phyloP scores from a whole-genome alignment of 2,329 filamentous ascomycete species.

The Diaporthe sp. region DNA sequence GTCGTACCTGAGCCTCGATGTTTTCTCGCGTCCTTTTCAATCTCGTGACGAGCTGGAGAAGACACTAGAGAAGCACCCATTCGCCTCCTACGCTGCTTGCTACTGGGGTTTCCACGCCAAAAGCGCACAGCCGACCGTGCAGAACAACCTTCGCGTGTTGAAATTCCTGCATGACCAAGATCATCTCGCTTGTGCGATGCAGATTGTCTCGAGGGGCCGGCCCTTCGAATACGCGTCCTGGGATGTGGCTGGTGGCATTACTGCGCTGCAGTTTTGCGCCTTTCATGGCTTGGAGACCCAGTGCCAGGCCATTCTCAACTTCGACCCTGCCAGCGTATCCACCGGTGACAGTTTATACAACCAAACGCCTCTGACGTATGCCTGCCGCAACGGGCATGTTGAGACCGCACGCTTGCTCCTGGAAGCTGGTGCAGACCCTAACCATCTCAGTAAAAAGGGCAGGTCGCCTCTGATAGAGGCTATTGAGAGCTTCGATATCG shows the following conservation, averaged over 20 bases:
- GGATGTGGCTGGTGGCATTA: background rate
- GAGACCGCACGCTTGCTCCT: background rate
- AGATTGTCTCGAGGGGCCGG: background rate
- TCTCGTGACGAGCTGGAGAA: background rate
- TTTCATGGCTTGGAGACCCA: background rate
- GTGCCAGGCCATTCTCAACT: background rate
- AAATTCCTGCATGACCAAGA: background rate
- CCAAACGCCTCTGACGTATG: background rate
- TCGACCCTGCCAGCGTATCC: background rate
- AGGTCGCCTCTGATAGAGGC: background rate
- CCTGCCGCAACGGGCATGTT: background rate
- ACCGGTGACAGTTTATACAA: background rate
- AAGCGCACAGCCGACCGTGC: background rate
- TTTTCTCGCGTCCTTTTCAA: background rate
- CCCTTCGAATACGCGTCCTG: background rate
- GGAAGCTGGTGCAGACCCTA: background rate
- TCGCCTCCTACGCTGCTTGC: background rate
- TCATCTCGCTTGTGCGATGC: background rate
- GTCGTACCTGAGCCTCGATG: background rate
- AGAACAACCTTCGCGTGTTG: background rate
- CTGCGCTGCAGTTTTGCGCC: background rate
- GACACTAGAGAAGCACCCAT: background rate
- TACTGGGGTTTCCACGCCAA: background rate
- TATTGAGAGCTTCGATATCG: background rate
- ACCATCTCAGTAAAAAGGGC: background rate